phyloP scores from a whole-genome alignment of 2,329 filamentous ascomycete species.

The Aureobasidium vineae region DNA sequence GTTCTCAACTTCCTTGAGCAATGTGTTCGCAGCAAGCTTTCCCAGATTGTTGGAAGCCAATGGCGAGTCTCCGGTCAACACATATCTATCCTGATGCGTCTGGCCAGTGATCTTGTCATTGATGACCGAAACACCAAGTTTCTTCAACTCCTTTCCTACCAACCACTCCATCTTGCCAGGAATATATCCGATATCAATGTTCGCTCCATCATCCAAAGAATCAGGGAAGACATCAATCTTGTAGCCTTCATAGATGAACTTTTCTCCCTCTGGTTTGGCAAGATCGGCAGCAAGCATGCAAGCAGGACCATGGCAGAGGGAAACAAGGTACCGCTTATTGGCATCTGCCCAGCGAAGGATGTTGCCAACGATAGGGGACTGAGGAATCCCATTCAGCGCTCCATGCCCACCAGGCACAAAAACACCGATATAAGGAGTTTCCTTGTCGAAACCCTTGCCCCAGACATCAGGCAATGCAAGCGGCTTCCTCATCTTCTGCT shows the following conservation, averaged over 20 bases:
- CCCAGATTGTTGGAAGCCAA: slow-evolving; percentile 15
- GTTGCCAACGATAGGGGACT: background rate
- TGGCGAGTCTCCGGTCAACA: slow-evolving; percentile 4
- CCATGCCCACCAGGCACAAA: slow-evolving; percentile 15
- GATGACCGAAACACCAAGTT: background rate
- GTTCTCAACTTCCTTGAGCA: slow-evolving; percentile 8
- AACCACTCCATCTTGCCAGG: slow-evolving; percentile 16
- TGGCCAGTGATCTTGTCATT: slow-evolving; percentile 15
- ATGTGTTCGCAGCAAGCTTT: background rate
- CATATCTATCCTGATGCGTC: slow-evolving; percentile 15
- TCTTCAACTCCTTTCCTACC: slow-evolving; percentile 3
- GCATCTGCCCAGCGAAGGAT: slow-evolving; percentile 12
- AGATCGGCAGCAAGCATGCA: slow-evolving; percentile 2
- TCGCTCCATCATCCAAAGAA: background rate
- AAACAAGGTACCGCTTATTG: background rate
- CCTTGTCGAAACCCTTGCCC: background rate
- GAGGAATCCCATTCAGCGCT: slow-evolving; percentile 10
- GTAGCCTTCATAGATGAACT: slow-evolving; percentile 11
- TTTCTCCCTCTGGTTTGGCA: background rate
- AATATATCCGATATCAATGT: slow-evolving; percentile 14
- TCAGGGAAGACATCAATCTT: slow-evolving; percentile 19
- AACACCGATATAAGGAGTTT: background rate
- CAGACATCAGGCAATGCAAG: background rate
- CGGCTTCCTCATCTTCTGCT: background rate
- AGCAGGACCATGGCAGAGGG: slow-evolving; percentile 9